These are phyloP conservation scores for Phylloporus rhodoxanthus DNA, from an alignment of 768 basidiomycete genomes.

Conservation along the genomic window DNA sequence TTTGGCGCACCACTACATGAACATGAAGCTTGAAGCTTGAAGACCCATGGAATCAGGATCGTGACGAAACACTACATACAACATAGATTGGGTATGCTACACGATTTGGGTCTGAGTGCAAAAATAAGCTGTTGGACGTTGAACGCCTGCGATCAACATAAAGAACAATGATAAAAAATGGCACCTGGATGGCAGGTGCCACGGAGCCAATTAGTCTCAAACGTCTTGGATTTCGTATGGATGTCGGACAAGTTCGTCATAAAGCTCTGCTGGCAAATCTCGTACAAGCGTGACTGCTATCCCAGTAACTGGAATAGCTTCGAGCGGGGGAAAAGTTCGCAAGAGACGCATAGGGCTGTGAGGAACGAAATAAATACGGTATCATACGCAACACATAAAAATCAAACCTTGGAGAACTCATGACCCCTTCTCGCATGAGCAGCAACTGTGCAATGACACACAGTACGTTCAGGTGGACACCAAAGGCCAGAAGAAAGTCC, in stretches of 20 bases:
- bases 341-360: conserved; percentile 89
- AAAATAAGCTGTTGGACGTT: conserved; percentile 4
- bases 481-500: conserved; percentile 97
- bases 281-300: conserved; percentile 92
- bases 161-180: background rate
- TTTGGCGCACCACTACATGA: background rate
- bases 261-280: conserved; percentile 80
- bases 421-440: conserved; percentile 85
- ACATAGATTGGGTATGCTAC: conserved; percentile 23
- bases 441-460: conserved; percentile 95
- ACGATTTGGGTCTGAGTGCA: conserved; percentile 12
- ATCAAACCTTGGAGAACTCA: conserved; percentile 76
- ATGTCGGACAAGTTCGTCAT: conserved; percentile 84
- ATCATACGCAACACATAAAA: background rate
- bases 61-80: conserved; percentile 11
- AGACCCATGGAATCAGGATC: background rate
- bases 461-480: conserved; percentile 92
- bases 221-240: conserved; percentile 54
- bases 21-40: background rate
- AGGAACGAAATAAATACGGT: background rate
- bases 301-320: conserved; percentile 81
- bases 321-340: conserved; percentile 88
- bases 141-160: conserved; percentile 12
- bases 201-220: conserved; percentile 9
- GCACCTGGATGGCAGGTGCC: background rate